A percentile compares a stretch with the other conserved stretches of the same genome.
phyloP scores from a whole-genome alignment of 2,329 filamentous ascomycete species.

The Cordyceps cicadae region DNA sequence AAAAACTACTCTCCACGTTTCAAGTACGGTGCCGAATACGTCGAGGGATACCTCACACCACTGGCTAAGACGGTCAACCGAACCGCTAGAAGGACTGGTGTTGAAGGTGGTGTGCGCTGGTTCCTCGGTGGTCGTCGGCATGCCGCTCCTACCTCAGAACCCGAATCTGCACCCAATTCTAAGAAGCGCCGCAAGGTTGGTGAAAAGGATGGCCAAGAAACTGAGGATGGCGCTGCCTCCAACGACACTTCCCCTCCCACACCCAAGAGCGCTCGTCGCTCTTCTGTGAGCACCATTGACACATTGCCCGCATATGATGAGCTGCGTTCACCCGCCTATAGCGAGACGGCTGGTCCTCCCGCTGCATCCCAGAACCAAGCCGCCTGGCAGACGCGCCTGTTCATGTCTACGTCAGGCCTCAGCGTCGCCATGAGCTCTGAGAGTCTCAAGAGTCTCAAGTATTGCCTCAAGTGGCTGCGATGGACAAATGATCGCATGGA shows the following conservation, averaged over 20 bases:
- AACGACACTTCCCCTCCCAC: slow-evolving; percentile 23
- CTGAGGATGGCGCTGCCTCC: slow-evolving; percentile 16
- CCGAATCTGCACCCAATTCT: slow-evolving; percentile 37
- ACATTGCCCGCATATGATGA: slow-evolving; percentile 80
- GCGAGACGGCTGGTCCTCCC: slow-evolving; percentile 41
- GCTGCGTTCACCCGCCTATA: slow-evolving; percentile 64
- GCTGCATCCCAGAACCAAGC: slow-evolving; percentile 21
- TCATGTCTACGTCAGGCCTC: slow-evolving; percentile 84
- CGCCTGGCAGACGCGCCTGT: slow-evolving; percentile 72
- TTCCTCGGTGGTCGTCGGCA: slow-evolving; percentile 59
- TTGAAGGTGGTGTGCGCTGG: slow-evolving; percentile 79
- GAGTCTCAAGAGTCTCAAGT: slow-evolving; percentile 74
- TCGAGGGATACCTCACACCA: slow-evolving; percentile 80
- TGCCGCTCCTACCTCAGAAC: slow-evolving; percentile 36
- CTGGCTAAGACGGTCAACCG: slow-evolving; percentile 80
- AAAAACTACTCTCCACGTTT: slow-evolving; percentile 89
- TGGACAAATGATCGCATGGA: slow-evolving; percentile 77
- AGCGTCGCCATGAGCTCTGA: slow-evolving; percentile 88
- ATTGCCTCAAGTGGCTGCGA: slow-evolving; percentile 71
- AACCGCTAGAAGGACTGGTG: slow-evolving; percentile 75
- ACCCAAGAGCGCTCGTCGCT: slow-evolving; percentile 40
- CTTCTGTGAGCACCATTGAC: slow-evolving; percentile 61
- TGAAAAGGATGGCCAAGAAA: slow-evolving; percentile 29
- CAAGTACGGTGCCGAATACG: slow-evolving; percentile 81
- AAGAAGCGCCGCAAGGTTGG: slow-evolving; percentile 53